A percentile compares a stretch with the other conserved stretches of the same genome.
These are phyloP conservation scores for Dendrobium nobile DNA, from an alignment of 106 monocot species.

Conservation along the genomic window DNA sequence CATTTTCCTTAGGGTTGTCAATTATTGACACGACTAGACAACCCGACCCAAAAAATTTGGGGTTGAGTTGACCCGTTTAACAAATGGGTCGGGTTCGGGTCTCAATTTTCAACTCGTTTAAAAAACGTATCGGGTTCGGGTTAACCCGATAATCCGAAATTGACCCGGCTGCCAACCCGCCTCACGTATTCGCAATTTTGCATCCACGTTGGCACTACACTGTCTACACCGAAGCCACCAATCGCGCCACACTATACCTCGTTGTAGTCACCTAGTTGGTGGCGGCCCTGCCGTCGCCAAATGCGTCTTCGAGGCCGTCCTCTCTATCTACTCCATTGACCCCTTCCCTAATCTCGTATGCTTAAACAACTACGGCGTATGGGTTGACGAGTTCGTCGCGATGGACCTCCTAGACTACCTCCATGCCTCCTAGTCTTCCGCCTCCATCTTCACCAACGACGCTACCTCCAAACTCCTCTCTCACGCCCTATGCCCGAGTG, in stretches of 20 bases:
- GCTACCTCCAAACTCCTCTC: slow-evolving; percentile 31
- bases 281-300: slow-evolving; percentile 85
- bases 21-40: too few relatives aligned
- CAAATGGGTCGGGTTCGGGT: too few relatives aligned
- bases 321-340: slow-evolving; percentile 82
- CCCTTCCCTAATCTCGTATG: slow-evolving; percentile 75
- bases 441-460: slow-evolving; percentile 47
- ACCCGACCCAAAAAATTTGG: too few relatives aligned
- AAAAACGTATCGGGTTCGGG: too few relatives aligned
- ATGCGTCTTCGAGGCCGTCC: slow-evolving; percentile 61
- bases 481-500: slow-evolving; percentile 68
- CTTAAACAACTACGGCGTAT: slow-evolving; percentile 96
- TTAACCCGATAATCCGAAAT: too few relatives aligned
- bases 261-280: slow-evolving; percentile 44
- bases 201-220: too few relatives aligned
- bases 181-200: too few relatives aligned
- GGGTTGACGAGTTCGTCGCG: slow-evolving; percentile 91
- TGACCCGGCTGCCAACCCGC: too few relatives aligned
- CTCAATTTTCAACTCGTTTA: too few relatives aligned
- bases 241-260: slow-evolving; percentile 25
- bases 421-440: slow-evolving; percentile 68
- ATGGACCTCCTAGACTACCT: slow-evolving; percentile 75
- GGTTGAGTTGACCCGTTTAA: too few relatives aligned
- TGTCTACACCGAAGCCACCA: too few relatives aligned
- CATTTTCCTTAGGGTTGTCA: too few relatives aligned